A percentile compares a stretch with the other conserved stretches of the same genome.
Conservation (phyloP, 2,329 filamentous ascomycete species). For the Polychaeton citri region DNA sequence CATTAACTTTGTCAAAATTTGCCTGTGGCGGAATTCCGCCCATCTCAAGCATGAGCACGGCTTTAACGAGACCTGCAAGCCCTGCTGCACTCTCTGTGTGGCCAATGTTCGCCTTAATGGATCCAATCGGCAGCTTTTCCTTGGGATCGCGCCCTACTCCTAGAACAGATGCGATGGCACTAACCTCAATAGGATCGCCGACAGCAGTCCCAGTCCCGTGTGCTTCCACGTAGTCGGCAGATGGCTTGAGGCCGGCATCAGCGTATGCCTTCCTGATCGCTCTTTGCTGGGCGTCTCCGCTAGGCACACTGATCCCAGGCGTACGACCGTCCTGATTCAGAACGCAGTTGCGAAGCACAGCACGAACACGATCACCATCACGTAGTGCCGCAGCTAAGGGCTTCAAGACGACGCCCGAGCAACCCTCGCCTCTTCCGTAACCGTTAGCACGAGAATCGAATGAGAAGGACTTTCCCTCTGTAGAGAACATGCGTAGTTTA, state of each 20-base stretch:
- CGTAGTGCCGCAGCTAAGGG: neutral
- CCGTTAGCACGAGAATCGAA: conserved; percentile 1
- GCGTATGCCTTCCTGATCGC: conserved; percentile 7
- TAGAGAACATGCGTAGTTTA: neutral
- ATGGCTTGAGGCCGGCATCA: conserved; percentile 3
- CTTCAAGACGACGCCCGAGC: neutral
- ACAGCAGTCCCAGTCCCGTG: conserved; percentile 6
- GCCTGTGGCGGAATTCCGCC: conserved; percentile 14
- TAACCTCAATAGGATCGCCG: neutral
- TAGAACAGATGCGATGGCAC: neutral
- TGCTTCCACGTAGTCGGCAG: conserved; percentile 9
- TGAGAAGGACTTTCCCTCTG: neutral
- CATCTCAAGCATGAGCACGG: conserved; percentile 14
- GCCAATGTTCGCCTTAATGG: neutral
- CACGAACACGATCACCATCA: neutral
- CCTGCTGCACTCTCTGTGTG: conserved; percentile 13
- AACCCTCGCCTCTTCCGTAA: conserved; percentile 1
- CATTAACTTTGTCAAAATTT: too few relatives aligned
- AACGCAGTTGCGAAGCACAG: neutral
- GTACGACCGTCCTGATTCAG: conserved; percentile 7
- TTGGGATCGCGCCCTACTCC: neutral
- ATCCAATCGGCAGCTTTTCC: neutral
- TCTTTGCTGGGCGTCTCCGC: conserved; percentile 6
- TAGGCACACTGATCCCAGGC: conserved; percentile 6
- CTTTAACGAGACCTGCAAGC: conserved; percentile 14